Base-by-base conservation (phyloP, 2,329 filamentous ascomycete species). In the Clonostachys byssicola region DNA sequence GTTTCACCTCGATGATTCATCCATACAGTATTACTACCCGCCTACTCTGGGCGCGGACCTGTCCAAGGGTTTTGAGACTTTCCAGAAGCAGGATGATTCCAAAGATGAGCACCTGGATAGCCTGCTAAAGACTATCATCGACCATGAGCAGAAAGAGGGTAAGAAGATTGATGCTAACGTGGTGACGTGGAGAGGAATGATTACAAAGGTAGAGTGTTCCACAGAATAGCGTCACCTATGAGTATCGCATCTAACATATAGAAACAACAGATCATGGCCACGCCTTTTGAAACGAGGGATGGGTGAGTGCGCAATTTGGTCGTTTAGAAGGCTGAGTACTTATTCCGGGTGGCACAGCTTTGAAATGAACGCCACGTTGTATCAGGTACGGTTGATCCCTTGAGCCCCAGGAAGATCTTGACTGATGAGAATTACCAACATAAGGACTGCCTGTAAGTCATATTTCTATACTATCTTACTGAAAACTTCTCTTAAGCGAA, bases 101-200 rank as follows among this genome's bases (percentile, higher is more conserved):
- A 71, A 73, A n/a, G 90, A 96, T 63, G 89, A 94, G 57, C 94
- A 99, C 67, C 73, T 99, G 5, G 88, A 95, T 60, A 86, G 87
- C 51, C 72, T 99, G 33, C 73, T 99, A 18, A 84, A 81, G 50
- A 86, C 91, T 1, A 81, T 99, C 42, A 74, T 83, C 43, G 77
- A 79, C 23, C 75, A 89, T 54, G 94, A 97, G 67, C 75, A 84
- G 62, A 74, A 83, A 54, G 81, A 77, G 1, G 78, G 80, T 3
- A 75, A 80, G 58, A 85, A 78, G 60, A 83, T 86, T 34, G 84
- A 91, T 51, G 86, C 87, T 3, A 83, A 95, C 56, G 64, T 97
- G 42, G 77, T 97, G 45, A 97, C 92, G 2, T 99, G 92, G 92
- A 78, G 94, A 59, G 94, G 94, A 36, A 96, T 97, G 90, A 92